phyloP scores from a whole-genome alignment of 768 basidiomycete species.

The Tylopilus subfusipes region DNA sequence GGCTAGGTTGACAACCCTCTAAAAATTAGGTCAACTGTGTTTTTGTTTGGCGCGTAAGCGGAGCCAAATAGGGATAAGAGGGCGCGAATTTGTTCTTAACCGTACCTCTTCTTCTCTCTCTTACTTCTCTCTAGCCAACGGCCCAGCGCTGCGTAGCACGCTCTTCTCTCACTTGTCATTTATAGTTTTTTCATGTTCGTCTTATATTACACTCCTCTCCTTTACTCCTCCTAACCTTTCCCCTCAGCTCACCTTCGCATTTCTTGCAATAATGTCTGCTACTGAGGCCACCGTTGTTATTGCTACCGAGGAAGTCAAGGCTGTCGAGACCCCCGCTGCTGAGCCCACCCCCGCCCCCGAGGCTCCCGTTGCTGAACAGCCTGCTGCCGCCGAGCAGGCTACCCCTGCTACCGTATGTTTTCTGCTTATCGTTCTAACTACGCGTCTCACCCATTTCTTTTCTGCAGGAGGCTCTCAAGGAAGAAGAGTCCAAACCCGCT shows the following conservation, averaged over 20 bases:
- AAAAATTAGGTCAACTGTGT: slow-evolving; percentile 33
- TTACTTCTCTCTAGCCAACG: slow-evolving; percentile 54
- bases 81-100: slow-evolving; percentile 34
- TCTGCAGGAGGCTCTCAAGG: slow-evolving; percentile 40
- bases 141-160: slow-evolving; percentile 54
- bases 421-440: background rate
- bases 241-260: slow-evolving; percentile 51
- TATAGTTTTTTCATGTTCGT: slow-evolving; percentile 51
- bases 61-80: slow-evolving; percentile 43
- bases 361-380: slow-evolving; percentile 24
- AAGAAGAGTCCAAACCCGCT: slow-evolving; percentile 38
- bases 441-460: background rate
- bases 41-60: slow-evolving; percentile 40
- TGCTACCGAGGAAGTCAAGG: slow-evolving; percentile 53
- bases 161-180: slow-evolving; percentile 57
- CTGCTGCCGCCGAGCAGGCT: slow-evolving; percentile 30
- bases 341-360: slow-evolving; percentile 32
- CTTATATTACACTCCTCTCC: slow-evolving; percentile 6
- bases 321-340: slow-evolving; percentile 37
- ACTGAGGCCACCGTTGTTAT: slow-evolving; percentile 52
- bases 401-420: slow-evolving; percentile 36
- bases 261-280: slow-evolving; percentile 80
- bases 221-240: slow-evolving; percentile 1
- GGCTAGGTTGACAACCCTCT: slow-evolving; percentile 11
- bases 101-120: slow-evolving; percentile 51